Evolutionary conservation across 805 yeast genomes (phyloP), one percentile per base, ranked within the genome.

Genomic region (Saturnispora bothae): DNA sequence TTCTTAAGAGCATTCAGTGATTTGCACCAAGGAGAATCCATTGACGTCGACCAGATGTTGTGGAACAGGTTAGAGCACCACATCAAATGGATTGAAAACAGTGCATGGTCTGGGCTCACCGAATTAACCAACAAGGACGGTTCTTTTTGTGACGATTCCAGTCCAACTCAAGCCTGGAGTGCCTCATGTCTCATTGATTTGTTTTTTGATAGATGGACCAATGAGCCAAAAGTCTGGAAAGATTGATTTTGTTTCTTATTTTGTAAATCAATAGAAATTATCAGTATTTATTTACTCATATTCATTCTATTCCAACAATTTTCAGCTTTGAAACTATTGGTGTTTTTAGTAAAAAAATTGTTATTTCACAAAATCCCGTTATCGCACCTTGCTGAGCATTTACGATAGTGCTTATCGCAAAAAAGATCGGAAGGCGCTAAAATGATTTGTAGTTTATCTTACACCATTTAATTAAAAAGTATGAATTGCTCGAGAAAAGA

Each of bases 161-260:
- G 94, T 46, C 96, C 96, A 3, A 79, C 96, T 0, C 98, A 89
- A 57, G 96, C 97, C 0, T 89, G 98, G 98, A 83, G 95, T 54
- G 63, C 89, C 0, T 78, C 92, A 2, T 83, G 96, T 50, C 59
- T 92, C 41, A 57, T 89, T 23, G 97, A 89, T 56, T 61, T 89
- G 38, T 83, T 74, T 56, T 68, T 69, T 45, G 95, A 85, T 51
- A 56, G 73, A 19, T 74, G 74, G 72, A 34, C 15, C 5, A 47
- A 31, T 29, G 56, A 53, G 19, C 43, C 43, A 16, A 31, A 13
- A 6, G 23, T n/a, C 17, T 31, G 40, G 40, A 9, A 37, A 18
- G 13, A 18, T 7, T 30, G 23, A 30, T 18, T 10, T 9, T 27
- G 29, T 27, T 5, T 27, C 7, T 10, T 22, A 22, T 10, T 22